A percentile compares a stretch with the other conserved stretches of the same genome.
Evolutionary conservation across 106 monocot genomes (phyloP).

Genomic region (Vanilla planifolia): DNA sequence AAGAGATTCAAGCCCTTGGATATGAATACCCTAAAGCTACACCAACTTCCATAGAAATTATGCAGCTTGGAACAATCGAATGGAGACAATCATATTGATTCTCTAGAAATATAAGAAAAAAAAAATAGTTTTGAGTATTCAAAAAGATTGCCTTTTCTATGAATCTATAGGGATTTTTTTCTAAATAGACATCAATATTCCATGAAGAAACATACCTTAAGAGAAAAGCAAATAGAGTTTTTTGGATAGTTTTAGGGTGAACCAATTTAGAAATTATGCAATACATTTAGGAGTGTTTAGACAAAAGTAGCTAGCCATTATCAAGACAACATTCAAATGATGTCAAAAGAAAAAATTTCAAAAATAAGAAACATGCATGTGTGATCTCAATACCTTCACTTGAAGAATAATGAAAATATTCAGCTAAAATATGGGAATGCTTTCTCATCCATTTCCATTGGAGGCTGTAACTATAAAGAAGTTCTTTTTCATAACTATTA

Average conservation of each 20-base stretch:
- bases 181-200: too few species aligned
- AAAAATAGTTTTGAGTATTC: neutral
- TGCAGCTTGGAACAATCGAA: conserved; percentile 1
- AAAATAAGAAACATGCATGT: too few species aligned
- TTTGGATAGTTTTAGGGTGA: conserved; percentile 18
- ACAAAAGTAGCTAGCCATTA: too few species aligned
- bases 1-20: conserved; percentile 25
- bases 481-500: too few species aligned
- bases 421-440: too few species aligned
- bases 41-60: conserved; percentile 10
- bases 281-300: too few species aligned
- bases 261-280: conserved; percentile 32
- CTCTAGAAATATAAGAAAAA: conserved; percentile 16
- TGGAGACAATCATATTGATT: neutral
- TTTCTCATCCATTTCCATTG: too few species aligned
- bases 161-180: neutral
- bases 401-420: too few species aligned
- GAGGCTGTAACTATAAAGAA: too few species aligned
- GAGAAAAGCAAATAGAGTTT: conserved; percentile 15
- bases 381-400: too few species aligned
- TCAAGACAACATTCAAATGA: too few species aligned
- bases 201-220: conserved; percentile 12
- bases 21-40: conserved; percentile 16
- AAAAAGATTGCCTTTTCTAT: neutral
- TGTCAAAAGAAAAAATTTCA: too few species aligned